These are phyloP conservation scores for Botryotinia globosa DNA, from an alignment of 2,329 filamentous ascomycete genomes.

Conservation along the genomic window DNA sequence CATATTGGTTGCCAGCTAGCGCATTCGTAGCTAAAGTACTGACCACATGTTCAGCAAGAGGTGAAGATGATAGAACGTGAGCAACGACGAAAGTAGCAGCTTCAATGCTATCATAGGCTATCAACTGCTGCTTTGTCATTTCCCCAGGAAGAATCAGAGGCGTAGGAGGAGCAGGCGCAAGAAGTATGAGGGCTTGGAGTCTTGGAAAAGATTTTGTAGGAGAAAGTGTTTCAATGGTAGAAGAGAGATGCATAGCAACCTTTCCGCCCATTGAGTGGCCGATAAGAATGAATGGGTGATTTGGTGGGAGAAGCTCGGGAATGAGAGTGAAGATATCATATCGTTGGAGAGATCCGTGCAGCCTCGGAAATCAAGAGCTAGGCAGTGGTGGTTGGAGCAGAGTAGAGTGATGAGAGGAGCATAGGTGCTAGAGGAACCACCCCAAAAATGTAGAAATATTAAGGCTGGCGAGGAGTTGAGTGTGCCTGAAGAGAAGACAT, in stretches of 20 bases:
- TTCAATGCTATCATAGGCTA: constrained; percentile 38
- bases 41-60: constrained; percentile 21
- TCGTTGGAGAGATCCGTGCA: constrained; percentile 35
- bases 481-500: constrained; percentile 15
- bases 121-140: constrained; percentile 39
- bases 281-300: constrained; percentile 36
- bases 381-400: constrained; percentile 26
- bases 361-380: constrained; percentile 40
- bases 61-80: constrained; percentile 38
- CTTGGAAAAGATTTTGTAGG: constrained; percentile 22
- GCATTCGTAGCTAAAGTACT: constrained; percentile 34
- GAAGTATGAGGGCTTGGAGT: constrained; percentile 24
- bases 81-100: constrained; percentile 37
- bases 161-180: constrained; percentile 38
- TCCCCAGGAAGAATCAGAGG: constrained; percentile 38
- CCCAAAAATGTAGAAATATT: constrained; percentile 43
- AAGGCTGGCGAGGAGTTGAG: constrained; percentile 18
- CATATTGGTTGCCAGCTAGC: constrained; percentile 34
- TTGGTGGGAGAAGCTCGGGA: constrained; percentile 19
- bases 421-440: constrained; percentile 41
- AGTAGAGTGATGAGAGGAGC: constrained; percentile 25
- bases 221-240: background rate
- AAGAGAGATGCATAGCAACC: constrained; percentile 29
- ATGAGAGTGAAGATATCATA: constrained; percentile 34
- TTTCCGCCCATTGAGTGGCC: constrained; percentile 45